Conservation (phyloP, 139 green algal genomes). For the Mychonastes homosphaera region DNA sequence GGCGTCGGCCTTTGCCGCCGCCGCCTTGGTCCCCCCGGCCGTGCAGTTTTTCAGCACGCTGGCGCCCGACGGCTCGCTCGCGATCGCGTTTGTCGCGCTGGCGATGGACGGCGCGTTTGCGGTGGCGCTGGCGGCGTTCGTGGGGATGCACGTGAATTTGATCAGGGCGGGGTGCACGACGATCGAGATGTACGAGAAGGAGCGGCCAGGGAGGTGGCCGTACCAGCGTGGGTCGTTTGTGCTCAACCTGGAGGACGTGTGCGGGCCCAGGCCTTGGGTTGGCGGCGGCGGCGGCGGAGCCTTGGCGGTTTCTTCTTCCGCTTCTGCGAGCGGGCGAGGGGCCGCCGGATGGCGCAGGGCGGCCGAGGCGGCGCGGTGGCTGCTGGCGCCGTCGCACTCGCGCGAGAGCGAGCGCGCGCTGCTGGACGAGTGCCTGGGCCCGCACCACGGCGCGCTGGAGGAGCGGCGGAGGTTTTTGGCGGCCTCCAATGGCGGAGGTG, state of each 20-base stretch:
- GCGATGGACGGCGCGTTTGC: constrained; percentile 44
- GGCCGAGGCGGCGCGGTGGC: too few relatives aligned
- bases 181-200: constrained; percentile 88
- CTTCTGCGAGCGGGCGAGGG: too few relatives aligned
- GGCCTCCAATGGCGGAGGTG: too few relatives aligned
- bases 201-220: constrained; percentile 53
- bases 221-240: constrained; percentile 54
- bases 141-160: constrained; percentile 65
- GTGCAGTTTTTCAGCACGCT: constrained; percentile 43
- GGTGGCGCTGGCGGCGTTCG: constrained; percentile 56
- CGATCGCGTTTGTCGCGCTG: constrained; percentile 40
- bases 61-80: neutral
- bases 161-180: constrained; percentile 60
- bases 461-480: too few relatives aligned
- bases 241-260: constrained; percentile 64
- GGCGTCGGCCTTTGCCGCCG: constrained; percentile 24
- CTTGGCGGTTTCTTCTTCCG: too few relatives aligned
- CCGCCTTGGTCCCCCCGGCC: constrained; percentile 32
- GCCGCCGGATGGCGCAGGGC: too few relatives aligned
- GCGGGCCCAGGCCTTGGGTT: constrained; percentile 55
- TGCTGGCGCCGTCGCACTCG: too few relatives aligned
- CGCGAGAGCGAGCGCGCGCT: too few relatives aligned
- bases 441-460: too few relatives aligned
- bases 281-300: too few relatives aligned
- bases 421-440: too few relatives aligned